A percentile compares a stretch with the other conserved stretches of the same genome.
Evolutionary conservation across 805 yeast species (phyloP).

Genomic region (Saccharomycopsis sp.): DNA sequence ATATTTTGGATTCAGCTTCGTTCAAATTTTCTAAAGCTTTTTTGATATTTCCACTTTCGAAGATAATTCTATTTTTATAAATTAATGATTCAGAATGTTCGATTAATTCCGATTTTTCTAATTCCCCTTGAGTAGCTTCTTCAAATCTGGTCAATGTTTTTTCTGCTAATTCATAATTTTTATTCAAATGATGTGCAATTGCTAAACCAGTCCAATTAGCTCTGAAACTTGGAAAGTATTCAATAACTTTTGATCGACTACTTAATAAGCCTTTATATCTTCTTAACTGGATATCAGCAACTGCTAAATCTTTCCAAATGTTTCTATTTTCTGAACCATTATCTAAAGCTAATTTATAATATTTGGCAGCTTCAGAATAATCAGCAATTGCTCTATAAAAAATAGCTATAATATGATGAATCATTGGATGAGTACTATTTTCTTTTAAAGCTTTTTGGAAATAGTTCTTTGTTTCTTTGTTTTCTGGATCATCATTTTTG

Average conservation of each 20-base stretch:
- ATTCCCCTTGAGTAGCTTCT: constrained; percentile 55
- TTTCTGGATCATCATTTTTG: constrained; percentile 37
- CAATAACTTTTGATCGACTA: constrained; percentile 60
- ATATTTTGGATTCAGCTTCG: constrained; percentile 40
- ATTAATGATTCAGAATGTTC: constrained; percentile 78
- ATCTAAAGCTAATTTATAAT: constrained; percentile 64
- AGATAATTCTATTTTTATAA: constrained; percentile 61
- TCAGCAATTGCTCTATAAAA: constrained; percentile 62
- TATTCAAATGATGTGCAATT: constrained; percentile 69
- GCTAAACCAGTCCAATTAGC: constrained; percentile 89
- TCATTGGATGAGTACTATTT: constrained; percentile 54
- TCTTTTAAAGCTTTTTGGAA: constrained; percentile 52
- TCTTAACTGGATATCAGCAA: constrained; percentile 70
- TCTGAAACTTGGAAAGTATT: constrained; percentile 68
- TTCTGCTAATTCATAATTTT: constrained; percentile 58
- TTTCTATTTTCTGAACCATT: constrained; percentile 71
- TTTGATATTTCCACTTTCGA: constrained; percentile 49
- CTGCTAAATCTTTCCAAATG: constrained; percentile 72
- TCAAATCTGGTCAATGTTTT: constrained; percentile 69
- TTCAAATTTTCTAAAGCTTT: constrained; percentile 54
- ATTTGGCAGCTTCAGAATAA: constrained; percentile 67
- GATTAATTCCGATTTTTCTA: constrained; percentile 52
- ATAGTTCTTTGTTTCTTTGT: constrained; percentile 29
- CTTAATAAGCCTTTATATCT: constrained; percentile 53
- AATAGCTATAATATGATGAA: constrained; percentile 79